Base-by-base conservation (phyloP, 257 asterid genomes). In the Solanum arcanum region DNA sequence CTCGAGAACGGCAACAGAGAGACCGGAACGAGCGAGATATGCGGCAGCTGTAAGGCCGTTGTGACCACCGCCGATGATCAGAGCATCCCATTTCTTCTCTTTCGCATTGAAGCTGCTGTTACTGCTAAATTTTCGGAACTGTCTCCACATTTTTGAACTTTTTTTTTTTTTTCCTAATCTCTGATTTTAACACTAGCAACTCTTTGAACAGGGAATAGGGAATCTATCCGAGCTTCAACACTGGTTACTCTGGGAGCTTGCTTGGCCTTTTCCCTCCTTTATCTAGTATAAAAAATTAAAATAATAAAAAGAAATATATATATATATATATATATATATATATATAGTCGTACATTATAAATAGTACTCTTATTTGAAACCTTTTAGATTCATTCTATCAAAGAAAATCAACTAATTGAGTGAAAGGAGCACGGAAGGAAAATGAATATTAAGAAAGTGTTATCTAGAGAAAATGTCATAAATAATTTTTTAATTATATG, bases 41-140 rank as follows among this genome's bases (percentile, higher is more conserved):
- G 99, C 98, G 84, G 99, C 98, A 41, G 98, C 95, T 11, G 98
- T 96, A 62, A 96, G 98, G 86, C 99, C 99, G 75, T 96, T 96
- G 93, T 96, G 99, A 74, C 99, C 99, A 8, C 95, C 98, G 87
- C 99, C 99, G 31, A 96, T 94, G 33, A 96, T 93, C 73, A 95
- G 73, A 12, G 98, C 99, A 90, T 96, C 99, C 96, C 96, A 96
- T 90, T 94, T 94, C 88, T 91, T 90, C 69, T 88, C 92, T 75
- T 88, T 87, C 49, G 86, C 89, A 7, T 90, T 86, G 46, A 90
- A 87, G 46, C 39, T 83, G 46, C 29, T 83, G 35, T n/a, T 83
- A 91, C 89, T 86, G 92, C 69, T 93, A 35, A 90, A 87, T 83
- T 89, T 86, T 87, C 94, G 85, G 76, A 88, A 89, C 15, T 91